A percentile compares a stretch with the other conserved stretches of the same genome.
These are phyloP conservation scores for Tetrahymena elliotti DNA, from an alignment of 73 alveolate species.

Conservation along the genomic window DNA sequence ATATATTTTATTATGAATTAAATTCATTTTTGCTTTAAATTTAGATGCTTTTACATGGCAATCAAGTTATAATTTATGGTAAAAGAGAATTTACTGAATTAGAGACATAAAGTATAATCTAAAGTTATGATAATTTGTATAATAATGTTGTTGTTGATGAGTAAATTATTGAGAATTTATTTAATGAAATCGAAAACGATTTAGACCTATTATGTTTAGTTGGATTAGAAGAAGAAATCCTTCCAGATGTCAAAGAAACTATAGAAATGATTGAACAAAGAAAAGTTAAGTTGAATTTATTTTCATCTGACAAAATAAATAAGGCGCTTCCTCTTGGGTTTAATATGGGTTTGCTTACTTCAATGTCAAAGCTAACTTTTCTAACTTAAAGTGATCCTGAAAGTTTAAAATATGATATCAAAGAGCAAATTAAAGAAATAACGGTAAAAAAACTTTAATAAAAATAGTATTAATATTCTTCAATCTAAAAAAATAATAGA, in stretches of 20 bases:
- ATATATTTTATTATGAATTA: too few species aligned
- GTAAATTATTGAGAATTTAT: not conserved
- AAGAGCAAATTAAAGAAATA: not conserved
- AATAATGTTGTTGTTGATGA: not conserved
- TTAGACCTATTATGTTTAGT: not conserved
- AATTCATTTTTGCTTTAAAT: not conserved
- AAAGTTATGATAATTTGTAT: not conserved
- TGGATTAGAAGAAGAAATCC: not conserved
- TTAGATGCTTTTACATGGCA: not conserved
- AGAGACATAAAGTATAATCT: not conserved
- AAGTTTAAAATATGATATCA: not conserved
- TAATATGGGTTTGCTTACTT: not conserved
- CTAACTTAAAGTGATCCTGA: not conserved
- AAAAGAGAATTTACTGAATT: not conserved
- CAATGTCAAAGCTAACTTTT: not conserved
- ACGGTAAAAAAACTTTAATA: not conserved
- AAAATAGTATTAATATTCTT: too few species aligned
- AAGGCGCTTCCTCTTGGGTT: not conserved
- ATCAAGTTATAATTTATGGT: not conserved
- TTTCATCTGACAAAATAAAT: not conserved
- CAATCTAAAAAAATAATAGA: not conserved
- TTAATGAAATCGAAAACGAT: not conserved
- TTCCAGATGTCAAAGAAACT: not conserved
- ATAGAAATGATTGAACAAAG: not conserved
- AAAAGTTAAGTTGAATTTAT: not conserved